These are phyloP conservation scores for Vitis hybrid DNA, from an alignment of 177 flowering plant species.

Conservation along the genomic window DNA sequence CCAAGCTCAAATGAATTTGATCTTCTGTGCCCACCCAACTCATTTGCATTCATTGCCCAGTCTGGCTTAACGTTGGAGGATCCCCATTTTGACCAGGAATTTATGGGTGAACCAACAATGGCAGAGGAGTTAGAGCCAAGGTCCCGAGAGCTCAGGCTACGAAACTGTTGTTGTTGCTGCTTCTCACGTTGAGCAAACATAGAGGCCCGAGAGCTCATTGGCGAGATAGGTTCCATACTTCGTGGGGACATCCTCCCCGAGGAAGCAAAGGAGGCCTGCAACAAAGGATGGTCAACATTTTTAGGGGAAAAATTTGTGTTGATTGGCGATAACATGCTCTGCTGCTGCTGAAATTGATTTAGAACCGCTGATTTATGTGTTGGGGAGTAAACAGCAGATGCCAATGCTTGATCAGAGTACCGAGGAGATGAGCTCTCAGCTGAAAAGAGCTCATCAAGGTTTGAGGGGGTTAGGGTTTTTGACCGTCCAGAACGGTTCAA, in stretches of 20 bases:
- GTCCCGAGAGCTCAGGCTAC: conserved; percentile 76
- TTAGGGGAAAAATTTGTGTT: conserved; percentile 74
- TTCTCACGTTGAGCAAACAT: conserved; percentile 69
- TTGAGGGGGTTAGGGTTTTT: conserved; percentile 53
- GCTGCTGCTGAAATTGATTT: conserved; percentile 73
- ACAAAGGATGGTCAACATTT: conserved; percentile 55
- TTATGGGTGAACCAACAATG: conserved; percentile 43
- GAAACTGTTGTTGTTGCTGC: conserved; percentile 62
- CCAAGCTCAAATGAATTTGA: conserved; percentile 57
- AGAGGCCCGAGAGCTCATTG: conserved; percentile 65
- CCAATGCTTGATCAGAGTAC: conserved; percentile 50
- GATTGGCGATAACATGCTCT: conserved; percentile 67
- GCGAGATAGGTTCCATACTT: conserved; percentile 68
- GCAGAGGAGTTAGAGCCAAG: conserved; percentile 48
- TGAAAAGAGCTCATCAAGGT: conserved; percentile 66
- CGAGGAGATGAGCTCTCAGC: conserved; percentile 62
- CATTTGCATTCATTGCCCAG: conserved; percentile 48
- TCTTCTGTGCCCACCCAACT: conserved; percentile 45
- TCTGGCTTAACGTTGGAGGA: conserved; percentile 43
- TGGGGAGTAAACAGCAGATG: conserved; percentile 61
- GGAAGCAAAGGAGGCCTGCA: conserved; percentile 64
- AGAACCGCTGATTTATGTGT: conserved; percentile 69
- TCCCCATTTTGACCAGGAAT: conserved; percentile 54
- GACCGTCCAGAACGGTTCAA: conserved; percentile 49
- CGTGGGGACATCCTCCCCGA: conserved; percentile 80